phyloP scores from a whole-genome alignment of 768 basidiomycete species.

The Hypsizygus marmoreus region DNA sequence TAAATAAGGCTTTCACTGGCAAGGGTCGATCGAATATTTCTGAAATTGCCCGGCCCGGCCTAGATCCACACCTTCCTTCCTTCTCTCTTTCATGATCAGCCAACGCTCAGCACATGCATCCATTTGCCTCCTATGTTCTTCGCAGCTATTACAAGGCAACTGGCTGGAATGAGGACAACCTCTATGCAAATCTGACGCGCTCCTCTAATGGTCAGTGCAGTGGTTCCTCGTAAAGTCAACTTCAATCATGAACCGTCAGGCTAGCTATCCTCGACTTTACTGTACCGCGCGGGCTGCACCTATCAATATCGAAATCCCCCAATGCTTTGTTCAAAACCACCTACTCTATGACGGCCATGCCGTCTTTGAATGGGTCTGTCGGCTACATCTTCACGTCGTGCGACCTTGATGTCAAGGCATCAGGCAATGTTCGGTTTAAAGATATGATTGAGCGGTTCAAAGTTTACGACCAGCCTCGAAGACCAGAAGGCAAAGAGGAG shows the following conservation, averaged over 20 bases:
- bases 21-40: too few relatives aligned
- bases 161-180: constrained; percentile 96
- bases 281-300: constrained; percentile 78
- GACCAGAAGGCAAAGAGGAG: constrained; percentile 77
- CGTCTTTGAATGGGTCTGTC: constrained; percentile 88
- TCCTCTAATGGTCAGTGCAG: constrained; percentile 73
- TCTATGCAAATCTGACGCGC: constrained; percentile 87
- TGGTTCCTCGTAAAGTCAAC: background rate
- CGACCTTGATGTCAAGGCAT: constrained; percentile 69
- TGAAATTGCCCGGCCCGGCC: too few relatives aligned
- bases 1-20: too few relatives aligned
- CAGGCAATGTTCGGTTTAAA: constrained; percentile 77
- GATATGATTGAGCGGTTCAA: constrained; percentile 89
- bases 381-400: constrained; percentile 94
- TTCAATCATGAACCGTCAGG: constrained; percentile 8
- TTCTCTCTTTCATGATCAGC: background rate
- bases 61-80: too few relatives aligned
- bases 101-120: constrained; percentile 58
- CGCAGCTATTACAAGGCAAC: constrained; percentile 90
- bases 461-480: constrained; percentile 78
- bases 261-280: constrained; percentile 90
- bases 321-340: constrained; percentile 88
- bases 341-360: constrained; percentile 91
- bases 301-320: constrained; percentile 85
- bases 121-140: constrained; percentile 85